Evolutionary conservation across 148 eudicot genomes (phyloP), one percentile per base, ranked within the genome.

Genomic region (Diospyros kaki): DNA sequence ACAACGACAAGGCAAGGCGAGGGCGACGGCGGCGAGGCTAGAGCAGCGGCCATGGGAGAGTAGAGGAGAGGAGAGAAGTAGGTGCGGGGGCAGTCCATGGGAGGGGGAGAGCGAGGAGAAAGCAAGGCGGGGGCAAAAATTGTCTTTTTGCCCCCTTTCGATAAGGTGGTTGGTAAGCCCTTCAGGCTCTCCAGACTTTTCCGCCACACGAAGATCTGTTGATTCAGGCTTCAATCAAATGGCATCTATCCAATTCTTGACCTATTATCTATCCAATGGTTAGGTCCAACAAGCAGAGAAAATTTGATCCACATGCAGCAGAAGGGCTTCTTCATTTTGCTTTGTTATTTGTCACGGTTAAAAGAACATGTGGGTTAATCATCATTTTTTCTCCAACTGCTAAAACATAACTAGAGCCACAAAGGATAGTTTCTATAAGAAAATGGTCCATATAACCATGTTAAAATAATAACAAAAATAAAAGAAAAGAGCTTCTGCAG

Each of bases 171-270:
- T n/a, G n/a, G n/a, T n/a, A n/a, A n/a, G n/a, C n/a, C n/a, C n/a
- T n/a, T n/a, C n/a, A n/a, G n/a, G n/a, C n/a, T n/a, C n/a, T n/a
- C n/a, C n/a, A n/a, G n/a, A n/a, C n/a, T n/a, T n/a, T n/a, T n/a
- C n/a, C n/a, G 62, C 58, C 68, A 61, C 58, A 39, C n/a, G 13
- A 52, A 52, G 40, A 38, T 63, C 51, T 74, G 8, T 64, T 64
- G 48, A 7, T 3, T 28, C 44, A 63, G 40, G 10, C 28, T 62
- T 51, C 63, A 15, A 63, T 38, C 39, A 61, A 39, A 51, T 5
- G 18, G 28, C 0, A 28, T 28, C 28, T 28, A 28, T 28, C 28
- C 28, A 28, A 28, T 28, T 28, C 28, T 28, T 0, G 28, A 28
- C 28, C 28, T 28, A 28, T 28, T 28, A 28, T 28, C 28, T 28